phyloP scores from a whole-genome alignment of 768 basidiomycete genomes.

The Xerocomus spinulosus region DNA sequence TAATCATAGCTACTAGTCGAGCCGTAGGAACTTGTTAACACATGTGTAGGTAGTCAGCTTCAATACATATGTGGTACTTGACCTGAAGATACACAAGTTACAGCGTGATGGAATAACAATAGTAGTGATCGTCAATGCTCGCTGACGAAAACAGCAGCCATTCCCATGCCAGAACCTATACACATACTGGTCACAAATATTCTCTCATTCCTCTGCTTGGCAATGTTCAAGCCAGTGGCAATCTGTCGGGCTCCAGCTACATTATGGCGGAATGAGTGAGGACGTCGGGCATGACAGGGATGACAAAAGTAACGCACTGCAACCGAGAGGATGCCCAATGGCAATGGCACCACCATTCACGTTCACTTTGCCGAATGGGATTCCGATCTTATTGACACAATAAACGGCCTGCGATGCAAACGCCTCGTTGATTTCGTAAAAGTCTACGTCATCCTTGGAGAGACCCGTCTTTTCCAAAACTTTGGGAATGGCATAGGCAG shows the following conservation, averaged over 20 bases:
- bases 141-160: slow-evolving; percentile 82
- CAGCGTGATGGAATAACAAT: neutral
- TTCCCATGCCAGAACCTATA: slow-evolving; percentile 86
- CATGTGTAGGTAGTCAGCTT: too few species aligned
- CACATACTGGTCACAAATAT: slow-evolving; percentile 92
- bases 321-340: slow-evolving; percentile 83
- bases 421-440: slow-evolving; percentile 91
- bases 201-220: slow-evolving; percentile 69
- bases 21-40: too few species aligned
- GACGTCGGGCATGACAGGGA: neutral
- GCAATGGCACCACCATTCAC: slow-evolving; percentile 86
- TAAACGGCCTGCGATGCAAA: slow-evolving; percentile 83
- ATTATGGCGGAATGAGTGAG: slow-evolving; percentile 6
- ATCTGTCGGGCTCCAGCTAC: slow-evolving; percentile 82
- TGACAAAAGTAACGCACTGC: slow-evolving; percentile 49
- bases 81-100: neutral
- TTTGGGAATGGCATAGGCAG: slow-evolving; percentile 81
- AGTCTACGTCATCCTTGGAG: slow-evolving; percentile 69
- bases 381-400: slow-evolving; percentile 60
- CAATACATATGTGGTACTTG: too few species aligned
- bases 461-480: slow-evolving; percentile 65
- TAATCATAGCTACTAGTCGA: too few species aligned
- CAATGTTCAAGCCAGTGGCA: slow-evolving; percentile 77
- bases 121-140: slow-evolving; percentile 70
- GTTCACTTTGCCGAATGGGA: slow-evolving; percentile 80